Evolutionary conservation across 1,284 basidiomycete genomes (phyloP).

Genomic region (Sanghuangporus weigelae): DNA sequence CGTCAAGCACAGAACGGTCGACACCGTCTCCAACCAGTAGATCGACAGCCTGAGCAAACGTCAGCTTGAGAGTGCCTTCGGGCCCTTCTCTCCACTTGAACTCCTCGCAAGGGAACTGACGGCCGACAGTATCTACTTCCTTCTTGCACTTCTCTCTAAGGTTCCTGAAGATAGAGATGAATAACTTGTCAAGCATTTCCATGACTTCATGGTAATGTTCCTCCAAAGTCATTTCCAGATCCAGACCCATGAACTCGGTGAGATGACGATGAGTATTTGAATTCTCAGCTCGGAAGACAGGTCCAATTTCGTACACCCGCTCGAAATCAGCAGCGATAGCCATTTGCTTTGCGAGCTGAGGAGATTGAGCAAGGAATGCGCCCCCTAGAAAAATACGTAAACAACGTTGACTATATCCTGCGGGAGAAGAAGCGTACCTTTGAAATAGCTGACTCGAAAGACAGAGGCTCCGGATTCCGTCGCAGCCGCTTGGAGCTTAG

Average conservation of each 20-base stretch:
- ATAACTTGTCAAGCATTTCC: conserved; percentile 80
- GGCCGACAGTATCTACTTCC: conserved; percentile 78
- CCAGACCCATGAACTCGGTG: conserved; percentile 98
- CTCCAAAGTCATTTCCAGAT: conserved; percentile 98
- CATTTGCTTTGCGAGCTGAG: conserved; percentile 99
- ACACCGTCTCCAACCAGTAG: conserved; percentile 84
- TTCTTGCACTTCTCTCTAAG: conserved; percentile 73
- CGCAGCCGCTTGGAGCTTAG: conserved; percentile 95
- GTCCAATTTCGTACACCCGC: conserved; percentile 94
- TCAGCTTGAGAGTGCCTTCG: conserved; percentile 76
- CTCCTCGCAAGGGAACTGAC: conserved; percentile 88
- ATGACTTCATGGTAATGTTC: conserved; percentile 98
- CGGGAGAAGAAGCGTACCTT: conserved; percentile 48
- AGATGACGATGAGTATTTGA: conserved; percentile 97
- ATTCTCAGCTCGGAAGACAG: conserved; percentile 97
- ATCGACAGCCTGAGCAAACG: conserved; percentile 85
- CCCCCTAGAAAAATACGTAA: conserved; percentile 46
- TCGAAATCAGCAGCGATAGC: conserved; percentile 98
- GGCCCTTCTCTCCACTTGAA: conserved; percentile 84
- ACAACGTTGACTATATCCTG: neutral
- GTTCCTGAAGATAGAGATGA: conserved; percentile 80
- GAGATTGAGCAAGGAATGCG: conserved; percentile 94
- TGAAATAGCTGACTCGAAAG: conserved; percentile 98
- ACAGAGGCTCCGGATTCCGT: conserved; percentile 97
- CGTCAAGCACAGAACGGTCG: conserved; percentile 68